These are phyloP conservation scores for Aspergillus diversus DNA, from an alignment of 495 filamentous ascomycete species.

Conservation along the genomic window DNA sequence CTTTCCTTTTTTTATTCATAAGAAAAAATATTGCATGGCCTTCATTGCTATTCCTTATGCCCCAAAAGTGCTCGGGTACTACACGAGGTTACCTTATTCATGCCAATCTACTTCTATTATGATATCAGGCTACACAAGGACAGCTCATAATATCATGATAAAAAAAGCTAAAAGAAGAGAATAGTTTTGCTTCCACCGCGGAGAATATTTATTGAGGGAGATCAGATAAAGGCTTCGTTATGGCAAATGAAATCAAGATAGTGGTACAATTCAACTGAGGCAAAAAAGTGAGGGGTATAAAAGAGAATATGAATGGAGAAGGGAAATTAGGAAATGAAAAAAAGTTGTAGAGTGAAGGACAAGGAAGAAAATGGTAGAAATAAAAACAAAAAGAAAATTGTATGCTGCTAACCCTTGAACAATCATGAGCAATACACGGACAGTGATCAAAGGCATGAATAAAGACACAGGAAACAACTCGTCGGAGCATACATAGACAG, in stretches of 20 bases:
- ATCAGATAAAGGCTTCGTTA: constrained; percentile 29
- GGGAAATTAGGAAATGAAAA: constrained; percentile 24
- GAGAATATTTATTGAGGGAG: not conserved
- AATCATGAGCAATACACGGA: constrained; percentile 11
- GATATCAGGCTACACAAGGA: too few species aligned
- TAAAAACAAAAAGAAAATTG: constrained; percentile 25
- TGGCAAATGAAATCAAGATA: constrained; percentile 21
- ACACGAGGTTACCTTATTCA: not conserved
- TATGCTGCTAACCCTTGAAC: constrained; percentile 1
- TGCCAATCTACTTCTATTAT: not conserved
- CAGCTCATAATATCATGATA: not conserved
- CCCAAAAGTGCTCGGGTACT: too few species aligned
- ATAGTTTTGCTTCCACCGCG: not conserved
- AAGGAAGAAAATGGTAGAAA: constrained; percentile 19
- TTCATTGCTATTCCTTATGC: too few species aligned
- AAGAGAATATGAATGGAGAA: constrained; percentile 24
- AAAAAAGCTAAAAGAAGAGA: not conserved
- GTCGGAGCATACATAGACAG: not conserved
- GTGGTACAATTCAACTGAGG: constrained; percentile 36
- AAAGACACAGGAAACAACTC: not conserved
- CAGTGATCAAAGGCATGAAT: constrained; percentile 1
- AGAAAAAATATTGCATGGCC: too few species aligned
- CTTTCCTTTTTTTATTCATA: too few species aligned
- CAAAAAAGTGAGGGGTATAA: constrained; percentile 39
- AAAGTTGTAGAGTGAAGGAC: constrained; percentile 6